Base-by-base conservation (phyloP, 371 early-diverging fungal species). In the Rhizopus sp. region DNA sequence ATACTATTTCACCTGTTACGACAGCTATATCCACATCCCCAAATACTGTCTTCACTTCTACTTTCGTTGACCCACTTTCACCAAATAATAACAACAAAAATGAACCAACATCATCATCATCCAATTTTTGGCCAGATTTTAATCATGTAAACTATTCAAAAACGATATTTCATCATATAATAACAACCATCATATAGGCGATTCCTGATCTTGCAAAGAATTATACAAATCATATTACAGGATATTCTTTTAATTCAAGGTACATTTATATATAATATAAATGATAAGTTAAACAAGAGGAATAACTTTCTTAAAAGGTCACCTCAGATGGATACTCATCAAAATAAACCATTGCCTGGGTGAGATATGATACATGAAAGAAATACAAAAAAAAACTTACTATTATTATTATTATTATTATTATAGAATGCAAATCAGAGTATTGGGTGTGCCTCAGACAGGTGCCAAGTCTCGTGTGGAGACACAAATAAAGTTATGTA, bases 391-490 rank as follows among this genome's bases (percentile, higher is more conserved):
- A 30, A 30, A 17, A 15, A 44, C n/a, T n/a, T n/a, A n/a, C n/a
- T n/a, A n/a, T n/a, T n/a, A n/a, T 16, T 41, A 34, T 50, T 3
- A 38, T 29, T 46, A n/a, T n/a, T n/a, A 34, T 9, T 38, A 37
- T 39, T n/a, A 10, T 60, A 69, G 77, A 5, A 54, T 73, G 52
- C 82, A 81, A 64, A 77, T 88, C 45, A 63, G 79, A 44, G 79
- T 88, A 42, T 69, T 86, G 15, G 92, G 91, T n/a, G 84, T 90
- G 7, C 88, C 93, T n/a, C 73, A 70, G 54, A 75, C 80, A 47
- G 86, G 88, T 37, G 91, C 89, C 39, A 88, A 90, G 62, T 90
- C 89, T 23, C 77, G 92, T n/a, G 93, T 93, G 29, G 92, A 93
- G 66, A 93, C 93, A 41, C 93, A 92, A 70, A 89, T 88, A 59